Base-by-base conservation (phyloP, 495 filamentous ascomycete species). In the Cercophora samala region DNA sequence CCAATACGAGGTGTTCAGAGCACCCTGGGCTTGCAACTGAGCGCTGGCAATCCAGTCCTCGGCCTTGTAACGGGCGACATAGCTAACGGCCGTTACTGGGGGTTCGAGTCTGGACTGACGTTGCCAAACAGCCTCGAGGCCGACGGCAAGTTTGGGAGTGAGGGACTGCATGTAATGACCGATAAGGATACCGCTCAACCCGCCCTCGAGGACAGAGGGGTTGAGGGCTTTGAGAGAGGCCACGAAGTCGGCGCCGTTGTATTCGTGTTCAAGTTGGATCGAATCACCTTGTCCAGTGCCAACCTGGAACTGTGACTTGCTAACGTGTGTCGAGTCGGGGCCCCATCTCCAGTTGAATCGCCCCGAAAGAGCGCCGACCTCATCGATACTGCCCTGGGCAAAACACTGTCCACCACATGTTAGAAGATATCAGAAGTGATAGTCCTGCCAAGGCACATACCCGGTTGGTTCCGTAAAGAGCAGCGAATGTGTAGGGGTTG, bases 1-100 rank as follows among this genome's bases (percentile, higher is more conserved):
- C 96, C 96, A 99, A 86, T 94, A 99, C 5, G 93, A 93, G n/a
- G 93, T 89, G 71, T 90, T 91, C 62, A 99, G 78, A 58, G 88
- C 91, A 55, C 94, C 92, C 77, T 92, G 89, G n/a, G 79, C 80
- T 74, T 96, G 88, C 26, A 97, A 76, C 73, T 97, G 93, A 69
- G 89, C 90, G 63, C 88, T 93, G 24, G 90, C 94, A 73, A 97
- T 89, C 93, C 93, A 99, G 71, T 96, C 92, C 24, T 87, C 83
- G 21, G 90, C 84, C 83, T 91, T 94, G 82, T 98, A 99, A 75
- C 89, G 88, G 67, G 88, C 94, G 71, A 87, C 89, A 79, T 98
- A 99, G 17, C 91, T 94, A 42, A 97, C 75, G 60, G 89, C 87
- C 17, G 91, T 89, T 74, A 97, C 91, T 9, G 96, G 95, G 18